Evolutionary conservation across 1,284 basidiomycete genomes (phyloP), one percentile per base, ranked within the genome.

Genomic region (Peniophora sp.): DNA sequence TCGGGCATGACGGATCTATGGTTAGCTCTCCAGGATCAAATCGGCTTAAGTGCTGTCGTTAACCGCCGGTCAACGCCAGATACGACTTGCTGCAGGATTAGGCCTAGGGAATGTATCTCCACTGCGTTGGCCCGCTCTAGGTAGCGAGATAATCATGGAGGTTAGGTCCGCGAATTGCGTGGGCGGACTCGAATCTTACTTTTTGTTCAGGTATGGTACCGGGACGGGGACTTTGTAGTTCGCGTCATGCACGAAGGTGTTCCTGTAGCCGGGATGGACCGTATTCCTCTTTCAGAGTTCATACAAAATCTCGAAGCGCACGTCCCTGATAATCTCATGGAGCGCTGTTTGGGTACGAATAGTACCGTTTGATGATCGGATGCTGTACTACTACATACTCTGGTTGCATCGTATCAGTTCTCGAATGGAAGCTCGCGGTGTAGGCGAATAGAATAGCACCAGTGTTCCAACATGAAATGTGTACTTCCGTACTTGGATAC

Each of bases 1-100:
- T 78, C 9, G 76, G 74, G 3, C 76, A 78, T 51, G 76, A 78
- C 52, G 74, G 75, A 3, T 69, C 73, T 5, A 73, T 78, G 68
- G 69, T 78, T 5, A 8, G 37, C 18, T 5, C 37, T 41, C 5
- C 15, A 5, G 34, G n/a, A 36, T 20, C 8, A n/a, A n/a, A 20
- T 20, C 37, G 37, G 6, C n/a, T n/a, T 8, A 5, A 20, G 15
- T 41, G n/a, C 37, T 41, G 37, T 15, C 15, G 15, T 20, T 41
- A 8, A n/a, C 15, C 37, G 15, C 37, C n/a, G 5, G 15, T 6
- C 8, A 15, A 5, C 8, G 5, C 37, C 18, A 41, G 37, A 41
- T 41, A 48, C 68, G 75, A 24, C 70, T 78, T 3, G 73, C 74
- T 6, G 61, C 74, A 1, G 69, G 71, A 12, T 64, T 78, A 2